Conservation (phyloP, 2,329 filamentous ascomycete species). For the Trichophyton verrucosum region DNA sequence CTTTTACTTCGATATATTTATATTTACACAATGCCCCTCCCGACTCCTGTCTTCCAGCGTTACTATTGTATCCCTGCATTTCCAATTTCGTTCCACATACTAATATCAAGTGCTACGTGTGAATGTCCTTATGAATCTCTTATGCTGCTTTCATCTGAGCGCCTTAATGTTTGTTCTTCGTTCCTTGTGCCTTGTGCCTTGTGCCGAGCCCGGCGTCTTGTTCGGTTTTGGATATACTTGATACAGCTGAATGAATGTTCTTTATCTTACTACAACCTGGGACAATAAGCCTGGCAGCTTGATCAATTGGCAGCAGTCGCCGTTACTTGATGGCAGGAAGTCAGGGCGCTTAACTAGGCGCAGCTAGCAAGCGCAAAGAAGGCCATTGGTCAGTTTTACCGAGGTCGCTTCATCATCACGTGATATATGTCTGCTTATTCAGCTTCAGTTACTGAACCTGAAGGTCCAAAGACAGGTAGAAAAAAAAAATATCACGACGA, state of each 20-base stretch:
- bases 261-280: neutral
- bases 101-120: slow-evolving; percentile 3
- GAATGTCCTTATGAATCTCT: neutral
- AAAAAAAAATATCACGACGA: too few species aligned
- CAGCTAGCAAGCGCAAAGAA: too few species aligned
- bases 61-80: neutral
- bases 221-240: neutral
- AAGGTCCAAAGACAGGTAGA: too few species aligned
- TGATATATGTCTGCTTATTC: too few species aligned
- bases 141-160: neutral
- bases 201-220: neutral
- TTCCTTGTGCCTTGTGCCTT: neutral
- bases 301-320: too few species aligned
- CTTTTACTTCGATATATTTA: neutral
- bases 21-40: neutral
- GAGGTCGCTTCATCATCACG: too few species aligned
- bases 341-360: too few species aligned
- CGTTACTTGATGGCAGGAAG: too few species aligned
- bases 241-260: neutral
- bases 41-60: neutral
- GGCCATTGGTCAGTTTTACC: too few species aligned
- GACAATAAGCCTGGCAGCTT: too few species aligned
- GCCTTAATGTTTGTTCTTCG: neutral
- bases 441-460: too few species aligned
- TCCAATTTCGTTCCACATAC: neutral